These are phyloP conservation scores for Thalia dealbata DNA, from an alignment of 176 grass and related monocot species.

Conservation along the genomic window DNA sequence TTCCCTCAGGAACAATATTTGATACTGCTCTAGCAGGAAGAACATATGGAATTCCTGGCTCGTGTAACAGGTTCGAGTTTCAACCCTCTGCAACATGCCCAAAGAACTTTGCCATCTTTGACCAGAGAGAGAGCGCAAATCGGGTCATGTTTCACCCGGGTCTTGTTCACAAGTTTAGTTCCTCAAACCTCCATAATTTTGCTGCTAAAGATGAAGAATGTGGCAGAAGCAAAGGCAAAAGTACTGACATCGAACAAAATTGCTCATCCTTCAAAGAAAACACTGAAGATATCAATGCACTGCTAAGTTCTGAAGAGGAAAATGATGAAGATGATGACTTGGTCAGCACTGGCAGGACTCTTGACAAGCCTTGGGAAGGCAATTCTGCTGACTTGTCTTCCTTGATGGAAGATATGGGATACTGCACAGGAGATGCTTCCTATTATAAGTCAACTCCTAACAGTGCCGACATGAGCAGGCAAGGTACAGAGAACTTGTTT, in stretches of 20 bases:
- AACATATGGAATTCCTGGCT: slow-evolving; percentile 23
- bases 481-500: slow-evolving; percentile 36
- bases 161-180: slow-evolving; percentile 37
- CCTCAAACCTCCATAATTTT: slow-evolving; percentile 11
- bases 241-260: slow-evolving; percentile 22
- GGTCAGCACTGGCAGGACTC: slow-evolving; percentile 58
- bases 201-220: slow-evolving; percentile 17
- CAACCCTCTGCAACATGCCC: slow-evolving; percentile 57
- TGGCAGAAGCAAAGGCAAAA: slow-evolving; percentile 18
- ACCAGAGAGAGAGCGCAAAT: slow-evolving; percentile 38
- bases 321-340: slow-evolving; percentile 47
- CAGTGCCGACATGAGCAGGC: slow-evolving; percentile 25
- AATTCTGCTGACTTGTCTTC: slow-evolving; percentile 28
- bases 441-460: slow-evolving; percentile 2
- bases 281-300: slow-evolving; percentile 55
- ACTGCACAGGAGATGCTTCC: slow-evolving; percentile 20
- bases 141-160: slow-evolving; percentile 52
- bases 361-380: slow-evolving; percentile 12
- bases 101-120: slow-evolving; percentile 62
- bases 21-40: slow-evolving; percentile 7
- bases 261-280: slow-evolving; percentile 53
- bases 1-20: slow-evolving; percentile 21
- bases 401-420: slow-evolving; percentile 1
- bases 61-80: slow-evolving; percentile 31
- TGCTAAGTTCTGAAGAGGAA: slow-evolving; percentile 49